Conservation (phyloP, 371 early-diverging fungal species). For the Dichotomocladium elegans region DNA sequence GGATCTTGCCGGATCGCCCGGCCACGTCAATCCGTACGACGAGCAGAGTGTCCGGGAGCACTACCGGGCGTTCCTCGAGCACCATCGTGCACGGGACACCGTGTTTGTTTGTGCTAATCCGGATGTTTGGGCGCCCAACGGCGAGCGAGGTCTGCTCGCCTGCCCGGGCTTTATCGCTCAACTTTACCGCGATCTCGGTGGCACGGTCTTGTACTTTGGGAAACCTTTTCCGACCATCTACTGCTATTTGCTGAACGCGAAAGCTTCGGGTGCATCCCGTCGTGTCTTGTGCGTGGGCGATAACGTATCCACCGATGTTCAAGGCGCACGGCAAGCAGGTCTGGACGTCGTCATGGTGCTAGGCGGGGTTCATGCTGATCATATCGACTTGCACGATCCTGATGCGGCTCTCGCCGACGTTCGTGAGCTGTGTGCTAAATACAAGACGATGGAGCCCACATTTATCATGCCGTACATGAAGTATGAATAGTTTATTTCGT, state of each 20-base stretch:
- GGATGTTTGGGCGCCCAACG: constrained; percentile 43
- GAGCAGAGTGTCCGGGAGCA: constrained; percentile 22
- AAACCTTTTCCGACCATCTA: constrained; percentile 43
- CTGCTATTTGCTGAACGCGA: constrained; percentile 17
- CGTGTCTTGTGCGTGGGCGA: constrained; percentile 39
- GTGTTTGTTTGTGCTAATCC: constrained; percentile 46
- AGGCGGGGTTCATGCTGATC: constrained; percentile 42
- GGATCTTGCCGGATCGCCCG: not conserved
- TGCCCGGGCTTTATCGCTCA: constrained; percentile 41
- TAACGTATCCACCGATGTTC: constrained; percentile 37
- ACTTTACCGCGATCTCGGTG: constrained; percentile 40
- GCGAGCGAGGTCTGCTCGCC: constrained; percentile 18
- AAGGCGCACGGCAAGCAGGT: constrained; percentile 32
- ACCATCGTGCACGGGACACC: constrained; percentile 14
- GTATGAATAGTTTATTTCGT: too few relatives aligned
- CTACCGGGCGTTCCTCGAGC: constrained; percentile 23
- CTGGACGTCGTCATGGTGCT: constrained; percentile 43
- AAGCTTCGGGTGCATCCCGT: constrained; percentile 1
- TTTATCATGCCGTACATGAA: constrained; percentile 1
- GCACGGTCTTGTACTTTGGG: constrained; percentile 41
- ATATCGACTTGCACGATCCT: not conserved
- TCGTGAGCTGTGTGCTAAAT: not conserved
- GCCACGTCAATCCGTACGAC: constrained; percentile 17
- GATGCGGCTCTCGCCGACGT: not conserved
- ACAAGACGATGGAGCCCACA: constrained; percentile 3